These are phyloP conservation scores for Helianthus tuberosus DNA, from an alignment of 129 eudicot species.

Conservation along the genomic window DNA sequence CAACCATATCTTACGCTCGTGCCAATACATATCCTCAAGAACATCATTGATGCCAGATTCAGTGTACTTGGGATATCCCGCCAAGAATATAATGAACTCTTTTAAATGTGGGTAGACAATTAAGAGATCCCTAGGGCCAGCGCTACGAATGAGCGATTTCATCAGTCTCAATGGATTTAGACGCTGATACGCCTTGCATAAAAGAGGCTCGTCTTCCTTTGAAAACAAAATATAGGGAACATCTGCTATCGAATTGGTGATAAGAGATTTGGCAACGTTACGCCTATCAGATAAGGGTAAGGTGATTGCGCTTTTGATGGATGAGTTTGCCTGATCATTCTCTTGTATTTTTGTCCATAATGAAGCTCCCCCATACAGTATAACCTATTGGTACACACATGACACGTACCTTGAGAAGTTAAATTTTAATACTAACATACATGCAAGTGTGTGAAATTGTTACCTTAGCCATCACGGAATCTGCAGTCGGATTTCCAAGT, in stretches of 20 bases:
- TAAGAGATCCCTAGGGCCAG: background rate
- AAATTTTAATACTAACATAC: too few relatives aligned
- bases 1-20: background rate
- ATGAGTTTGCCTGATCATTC: background rate
- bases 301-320: background rate
- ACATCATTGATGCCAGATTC: background rate
- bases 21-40: background rate
- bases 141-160: background rate
- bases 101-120: background rate
- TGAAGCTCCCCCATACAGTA: background rate
- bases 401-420: background rate
- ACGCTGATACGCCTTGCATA: background rate
- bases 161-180: background rate
- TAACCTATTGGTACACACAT: constrained; percentile 2
- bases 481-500: background rate
- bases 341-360: background rate
- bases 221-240: constrained; percentile 6
- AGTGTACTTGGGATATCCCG: constrained; percentile 1
- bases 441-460: background rate
- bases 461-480: constrained; percentile 5
- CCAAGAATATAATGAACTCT: background rate
- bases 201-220: background rate
- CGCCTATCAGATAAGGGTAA: background rate
- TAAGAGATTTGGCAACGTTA: background rate
- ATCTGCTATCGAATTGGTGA: background rate